A percentile compares a stretch with the other conserved stretches of the same genome.
These are phyloP conservation scores for Camellia lanceoleosa DNA, from an alignment of 148 eudicot genomes.

Conservation along the genomic window DNA sequence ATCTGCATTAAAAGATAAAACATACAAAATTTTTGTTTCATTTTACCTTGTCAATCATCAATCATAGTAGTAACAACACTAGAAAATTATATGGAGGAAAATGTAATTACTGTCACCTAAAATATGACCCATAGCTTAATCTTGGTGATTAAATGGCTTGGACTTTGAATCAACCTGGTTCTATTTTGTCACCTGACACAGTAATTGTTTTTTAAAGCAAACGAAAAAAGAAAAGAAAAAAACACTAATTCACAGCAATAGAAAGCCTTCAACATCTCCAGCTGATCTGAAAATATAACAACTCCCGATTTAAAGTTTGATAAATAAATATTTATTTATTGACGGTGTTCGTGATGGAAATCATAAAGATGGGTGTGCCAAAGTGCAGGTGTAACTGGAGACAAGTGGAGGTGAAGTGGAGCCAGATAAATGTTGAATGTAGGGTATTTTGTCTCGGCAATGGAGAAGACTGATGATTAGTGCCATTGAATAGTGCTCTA, in stretches of 20 bases:
- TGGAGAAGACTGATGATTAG: background rate
- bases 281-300: background rate
- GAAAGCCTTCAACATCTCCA: background rate
- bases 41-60: too few species aligned
- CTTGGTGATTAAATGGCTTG: background rate
- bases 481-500: too few species aligned
- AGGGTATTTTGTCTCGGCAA: background rate
- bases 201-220: background rate
- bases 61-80: background rate
- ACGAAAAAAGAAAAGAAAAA: background rate
- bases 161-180: background rate
- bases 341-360: background rate
- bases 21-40: background rate
- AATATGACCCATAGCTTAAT: background rate
- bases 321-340: background rate
- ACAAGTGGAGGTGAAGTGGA: background rate
- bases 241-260: background rate
- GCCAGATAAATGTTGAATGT: background rate
- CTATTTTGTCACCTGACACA: background rate
- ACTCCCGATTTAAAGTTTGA: background rate
- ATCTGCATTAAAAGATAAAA: conserved; percentile 29
- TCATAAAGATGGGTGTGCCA: background rate
- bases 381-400: background rate
- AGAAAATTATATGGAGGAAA: background rate
- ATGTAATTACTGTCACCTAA: background rate